Evolutionary conservation across 345 rosid species (phyloP).

Genomic region (Citrus mangshanensis): DNA sequence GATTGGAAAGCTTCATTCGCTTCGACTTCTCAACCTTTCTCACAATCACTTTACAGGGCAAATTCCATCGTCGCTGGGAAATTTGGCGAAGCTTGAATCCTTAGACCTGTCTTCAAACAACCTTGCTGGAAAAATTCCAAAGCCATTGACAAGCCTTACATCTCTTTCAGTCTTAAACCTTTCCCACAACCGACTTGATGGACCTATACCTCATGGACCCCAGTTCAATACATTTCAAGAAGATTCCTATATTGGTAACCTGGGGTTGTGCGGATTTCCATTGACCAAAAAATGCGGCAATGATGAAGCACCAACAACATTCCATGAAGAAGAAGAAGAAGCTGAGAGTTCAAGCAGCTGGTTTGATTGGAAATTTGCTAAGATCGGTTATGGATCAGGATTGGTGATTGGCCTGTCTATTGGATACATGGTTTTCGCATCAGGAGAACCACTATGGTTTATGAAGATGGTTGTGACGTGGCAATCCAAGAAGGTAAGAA

Average conservation of each 20-base stretch:
- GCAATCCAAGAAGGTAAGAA: background rate
- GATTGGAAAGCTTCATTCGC: constrained; percentile 7
- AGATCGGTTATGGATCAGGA: background rate
- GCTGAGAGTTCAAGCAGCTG: background rate
- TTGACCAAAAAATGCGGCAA: background rate
- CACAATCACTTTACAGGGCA: background rate
- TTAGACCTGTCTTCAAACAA: background rate
- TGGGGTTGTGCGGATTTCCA: background rate
- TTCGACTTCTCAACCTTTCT: constrained; percentile 4
- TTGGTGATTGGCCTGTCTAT: background rate
- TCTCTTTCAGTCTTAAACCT: background rate
- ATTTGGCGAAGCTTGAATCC: background rate
- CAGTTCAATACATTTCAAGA: background rate
- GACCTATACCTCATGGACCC: background rate
- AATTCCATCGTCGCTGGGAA: background rate
- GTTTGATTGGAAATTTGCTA: background rate
- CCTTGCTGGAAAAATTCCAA: background rate
- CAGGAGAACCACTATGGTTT: constrained; percentile 2
- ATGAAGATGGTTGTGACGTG: background rate
- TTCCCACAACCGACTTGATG: background rate
- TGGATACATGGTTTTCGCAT: constrained; percentile 9
- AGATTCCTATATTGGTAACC: background rate
- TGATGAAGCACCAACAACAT: background rate
- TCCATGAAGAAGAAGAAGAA: background rate
- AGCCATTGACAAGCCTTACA: background rate